phyloP scores from a whole-genome alignment of 305 asterid genomes.

The Fraxinus greggii region DNA sequence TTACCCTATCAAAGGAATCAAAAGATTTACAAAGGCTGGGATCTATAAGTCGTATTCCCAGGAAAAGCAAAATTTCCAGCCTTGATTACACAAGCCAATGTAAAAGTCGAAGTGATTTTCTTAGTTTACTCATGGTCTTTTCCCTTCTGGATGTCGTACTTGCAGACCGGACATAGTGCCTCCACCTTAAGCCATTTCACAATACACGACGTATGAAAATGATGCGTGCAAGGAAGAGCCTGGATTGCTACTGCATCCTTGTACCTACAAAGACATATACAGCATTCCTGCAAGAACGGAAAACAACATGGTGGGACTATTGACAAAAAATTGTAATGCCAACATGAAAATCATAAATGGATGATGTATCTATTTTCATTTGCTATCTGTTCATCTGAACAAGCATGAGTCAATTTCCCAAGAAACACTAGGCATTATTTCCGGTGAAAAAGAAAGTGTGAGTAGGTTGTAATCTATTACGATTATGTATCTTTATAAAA shows the following conservation, averaged over 20 bases:
- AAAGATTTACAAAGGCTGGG: not conserved
- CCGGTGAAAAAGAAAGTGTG: not conserved
- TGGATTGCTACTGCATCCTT: conserved; percentile 74
- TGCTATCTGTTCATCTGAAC: not conserved
- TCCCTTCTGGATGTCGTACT: conserved; percentile 86
- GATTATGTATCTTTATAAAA: not conserved
- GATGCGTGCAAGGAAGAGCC: conserved; percentile 78
- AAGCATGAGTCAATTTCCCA: not conserved
- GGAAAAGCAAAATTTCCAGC: not conserved
- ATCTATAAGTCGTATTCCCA: conserved; percentile 24
- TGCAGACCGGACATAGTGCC: conserved; percentile 91
- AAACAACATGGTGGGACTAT: not conserved
- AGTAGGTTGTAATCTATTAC: not conserved
- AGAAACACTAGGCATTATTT: not conserved
- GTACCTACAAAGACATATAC: conserved; percentile 72
- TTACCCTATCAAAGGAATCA: not conserved
- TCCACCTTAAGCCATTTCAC: conserved; percentile 97
- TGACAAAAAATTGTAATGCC: not conserved
- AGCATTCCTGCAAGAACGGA: conserved; percentile 67
- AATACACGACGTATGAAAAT: conserved; percentile 70
- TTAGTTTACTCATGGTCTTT: conserved; percentile 57
- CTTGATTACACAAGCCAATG: not conserved
- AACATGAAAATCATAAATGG: not conserved
- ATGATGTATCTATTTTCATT: not conserved
- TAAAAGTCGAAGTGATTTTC: not conserved